Base-by-base conservation (phyloP, 768 basidiomycete species). In the Termitomyces sp. region DNA sequence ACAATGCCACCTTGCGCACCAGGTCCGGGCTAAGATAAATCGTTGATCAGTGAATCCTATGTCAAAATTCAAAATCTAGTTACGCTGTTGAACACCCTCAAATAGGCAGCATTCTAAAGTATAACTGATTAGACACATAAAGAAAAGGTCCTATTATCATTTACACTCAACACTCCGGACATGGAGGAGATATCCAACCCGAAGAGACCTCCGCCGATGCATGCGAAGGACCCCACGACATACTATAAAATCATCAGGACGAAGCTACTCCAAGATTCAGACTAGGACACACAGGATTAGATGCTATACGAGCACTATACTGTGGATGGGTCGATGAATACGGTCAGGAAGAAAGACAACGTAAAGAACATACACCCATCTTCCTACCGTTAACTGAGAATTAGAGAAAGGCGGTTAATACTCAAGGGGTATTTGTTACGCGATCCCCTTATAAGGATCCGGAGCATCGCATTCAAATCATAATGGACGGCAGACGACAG, bases 181-280 rank as follows among this genome's bases (percentile, higher is more conserved):
- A 90, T 90, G 67, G 87, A 90, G 66, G 88, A 87, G 67, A 91
- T 89, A 77, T 91, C 89, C 75, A 91, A 69, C 69, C 89, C 89
- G 67, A 90, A 91, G 39, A 91, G 81, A 51, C 86, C 86, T 63
- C 88, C 88, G 39, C 89, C 88, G 61, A 91, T 89, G 69, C 89
- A 91, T 70, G 89, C 88, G 72, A 91, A 91, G 18, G 86, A 84
- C 33, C 89, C 89, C 57, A 90, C 89, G 58, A 89, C 70, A 69
- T 89, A 89, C 88, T 89, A 61, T 31, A 45, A 9, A 6, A 30
- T 20, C 8, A 52, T 58, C 48, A 34, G 36, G 2, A 47, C 11
- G 42, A 24, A 42, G 11, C 15, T 18, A 2, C 30, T 16, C 27
- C 7, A 33, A 50, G 4, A 20, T 41, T 39, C 27, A 27, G 6